Percentiles rank a stretch among this genome's conserved stretches.
Evolutionary conservation across 805 yeast genomes (phyloP).

Genomic region (Lipomyces orientalis): DNA sequence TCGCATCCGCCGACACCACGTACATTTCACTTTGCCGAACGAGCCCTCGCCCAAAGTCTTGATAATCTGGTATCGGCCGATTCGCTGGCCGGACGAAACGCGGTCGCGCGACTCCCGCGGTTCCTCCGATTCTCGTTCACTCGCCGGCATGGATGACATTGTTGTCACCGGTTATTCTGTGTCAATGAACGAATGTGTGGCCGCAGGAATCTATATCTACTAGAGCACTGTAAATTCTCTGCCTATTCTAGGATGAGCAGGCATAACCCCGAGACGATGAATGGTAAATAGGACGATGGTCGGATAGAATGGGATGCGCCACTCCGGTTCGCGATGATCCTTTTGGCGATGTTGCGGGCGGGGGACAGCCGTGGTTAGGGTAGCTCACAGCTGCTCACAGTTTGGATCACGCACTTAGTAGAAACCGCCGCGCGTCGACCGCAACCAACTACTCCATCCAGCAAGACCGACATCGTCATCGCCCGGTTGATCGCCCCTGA

Average conservation of each 20-base stretch:
- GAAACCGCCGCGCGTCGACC: neutral
- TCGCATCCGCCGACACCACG: conserved; percentile 48
- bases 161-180: neutral
- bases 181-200: neutral
- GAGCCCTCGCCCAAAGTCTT: conserved; percentile 96
- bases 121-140: neutral
- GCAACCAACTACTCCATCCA: neutral
- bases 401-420: neutral
- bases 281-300: neutral
- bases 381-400: neutral
- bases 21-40: conserved; percentile 92
- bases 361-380: neutral
- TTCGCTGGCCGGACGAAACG: conserved; percentile 47
- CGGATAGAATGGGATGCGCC: neutral
- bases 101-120: conserved; percentile 4
- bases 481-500: neutral
- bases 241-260: neutral
- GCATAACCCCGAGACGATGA: neutral
- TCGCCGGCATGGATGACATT: neutral
- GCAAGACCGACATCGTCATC: neutral
- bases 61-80: conserved; percentile 92
- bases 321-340: neutral
- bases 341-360: neutral
- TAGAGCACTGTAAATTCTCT: neutral
- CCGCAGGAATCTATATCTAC: neutral